Evolutionary conservation across 345 rosid genomes (phyloP).

Genomic region (Lepidium didymum): DNA sequence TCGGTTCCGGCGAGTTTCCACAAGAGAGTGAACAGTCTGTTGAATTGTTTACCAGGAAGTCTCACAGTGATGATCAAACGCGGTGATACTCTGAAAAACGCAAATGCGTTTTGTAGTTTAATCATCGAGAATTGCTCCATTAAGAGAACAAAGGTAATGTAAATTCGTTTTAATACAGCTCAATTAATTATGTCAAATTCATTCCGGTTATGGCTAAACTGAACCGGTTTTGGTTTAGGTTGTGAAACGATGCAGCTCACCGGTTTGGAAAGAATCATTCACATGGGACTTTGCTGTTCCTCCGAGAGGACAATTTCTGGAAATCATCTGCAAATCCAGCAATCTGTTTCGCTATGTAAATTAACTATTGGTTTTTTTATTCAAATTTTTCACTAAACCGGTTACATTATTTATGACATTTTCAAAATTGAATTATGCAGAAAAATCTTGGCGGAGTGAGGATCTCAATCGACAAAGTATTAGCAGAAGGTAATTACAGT

Average conservation of each 20-base stretch:
- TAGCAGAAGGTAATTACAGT: slow-evolving; percentile 60
- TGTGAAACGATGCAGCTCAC: slow-evolving; percentile 59
- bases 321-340: slow-evolving; percentile 81
- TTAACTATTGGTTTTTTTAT: background rate
- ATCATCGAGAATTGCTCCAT: slow-evolving; percentile 68
- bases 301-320: slow-evolving; percentile 82
- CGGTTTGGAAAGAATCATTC: slow-evolving; percentile 89
- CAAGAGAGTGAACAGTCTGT: slow-evolving; percentile 66
- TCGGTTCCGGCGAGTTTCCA: slow-evolving; percentile 54
- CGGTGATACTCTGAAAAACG: slow-evolving; percentile 73
- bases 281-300: slow-evolving; percentile 84
- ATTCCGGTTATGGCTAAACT: background rate
- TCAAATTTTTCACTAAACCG: background rate
- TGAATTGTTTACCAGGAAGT: slow-evolving; percentile 85
- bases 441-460: slow-evolving; percentile 64
- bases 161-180: background rate
- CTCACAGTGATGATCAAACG: slow-evolving; percentile 71
- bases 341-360: slow-evolving; percentile 56
- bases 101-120: slow-evolving; percentile 79
- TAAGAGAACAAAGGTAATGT: slow-evolving; percentile 68
- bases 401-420: background rate
- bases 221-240: slow-evolving; percentile 39
- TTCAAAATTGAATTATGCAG: slow-evolving; percentile 19
- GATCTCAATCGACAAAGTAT: slow-evolving; percentile 75
- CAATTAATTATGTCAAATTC: background rate